Evolutionary conservation across 768 basidiomycete genomes (phyloP).

Genomic region (Lentinula sp.): DNA sequence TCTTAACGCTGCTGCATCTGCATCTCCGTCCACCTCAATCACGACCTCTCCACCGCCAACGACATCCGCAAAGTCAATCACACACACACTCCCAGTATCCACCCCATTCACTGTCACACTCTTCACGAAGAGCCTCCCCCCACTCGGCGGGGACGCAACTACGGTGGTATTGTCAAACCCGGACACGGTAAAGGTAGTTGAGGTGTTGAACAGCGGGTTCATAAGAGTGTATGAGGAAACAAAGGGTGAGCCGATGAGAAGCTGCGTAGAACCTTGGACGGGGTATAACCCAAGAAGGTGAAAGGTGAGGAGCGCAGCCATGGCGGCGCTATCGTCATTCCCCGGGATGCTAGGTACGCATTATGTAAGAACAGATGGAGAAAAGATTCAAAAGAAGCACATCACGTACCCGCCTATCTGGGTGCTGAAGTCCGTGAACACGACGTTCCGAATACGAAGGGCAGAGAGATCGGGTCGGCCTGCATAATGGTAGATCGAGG

Average conservation of each 20-base stretch:
- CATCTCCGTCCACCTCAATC: slow-evolving; percentile 37
- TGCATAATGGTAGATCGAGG: slow-evolving; percentile 46
- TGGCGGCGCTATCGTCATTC: slow-evolving; percentile 49
- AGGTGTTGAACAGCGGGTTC: slow-evolving; percentile 31
- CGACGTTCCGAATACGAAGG: slow-evolving; percentile 35
- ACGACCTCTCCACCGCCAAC: slow-evolving; percentile 37
- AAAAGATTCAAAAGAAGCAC: not conserved
- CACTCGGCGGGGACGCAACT: slow-evolving; percentile 27
- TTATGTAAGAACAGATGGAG: not conserved
- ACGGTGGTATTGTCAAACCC: slow-evolving; percentile 35
- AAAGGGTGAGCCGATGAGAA: slow-evolving; percentile 43
- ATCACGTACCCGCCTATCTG: slow-evolving; percentile 32
- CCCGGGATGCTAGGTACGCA: slow-evolving; percentile 32
- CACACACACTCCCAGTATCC: slow-evolving; percentile 30
- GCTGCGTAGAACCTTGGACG: slow-evolving; percentile 37
- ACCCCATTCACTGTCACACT: slow-evolving; percentile 36
- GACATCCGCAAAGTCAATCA: slow-evolving; percentile 37
- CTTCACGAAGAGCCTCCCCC: slow-evolving; percentile 38
- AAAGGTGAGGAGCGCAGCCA: slow-evolving; percentile 45
- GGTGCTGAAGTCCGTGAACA: slow-evolving; percentile 40
- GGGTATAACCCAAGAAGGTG: slow-evolving; percentile 47
- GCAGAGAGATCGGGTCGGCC: slow-evolving; percentile 44
- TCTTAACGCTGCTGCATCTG: slow-evolving; percentile 22
- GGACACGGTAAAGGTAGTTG: slow-evolving; percentile 33
- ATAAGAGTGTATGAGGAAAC: slow-evolving; percentile 37